Evolutionary conservation across 208 protist species (phyloP), one percentile per base, ranked within the genome.

Genomic region (Blechomonas ayalai): DNA sequence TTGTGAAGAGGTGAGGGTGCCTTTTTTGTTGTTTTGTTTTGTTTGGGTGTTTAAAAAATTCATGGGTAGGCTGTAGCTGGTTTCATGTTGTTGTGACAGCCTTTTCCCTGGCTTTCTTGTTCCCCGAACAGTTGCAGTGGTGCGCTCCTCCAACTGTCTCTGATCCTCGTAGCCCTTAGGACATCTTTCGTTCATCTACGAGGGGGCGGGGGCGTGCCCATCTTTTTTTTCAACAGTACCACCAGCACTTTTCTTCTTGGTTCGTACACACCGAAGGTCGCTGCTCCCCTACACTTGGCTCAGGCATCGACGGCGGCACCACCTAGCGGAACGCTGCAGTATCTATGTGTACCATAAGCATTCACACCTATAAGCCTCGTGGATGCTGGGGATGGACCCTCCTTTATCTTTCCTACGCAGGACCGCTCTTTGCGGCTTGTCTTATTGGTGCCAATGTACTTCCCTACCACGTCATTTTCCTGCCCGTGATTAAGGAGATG

Each of bases 381-480:
- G 44, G 39, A 22, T 61, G 13, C 16, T 55, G 47, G 27, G 52
- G 51, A 22, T 73, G 54, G 51, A 63, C 36, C 23, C 19, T 51
- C 7, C 43, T 77, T 29, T 45, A 36, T 26, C 58, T 41, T 23
- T 24, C 56, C 16, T 83, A 81, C 54, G 53, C 67, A 24, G 61
- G 63, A 8, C 64, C 55, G 10, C 29, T 80, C 3, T 50, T 83
- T 31, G 73, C 79, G 12, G 37, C 67, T 3, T 28, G 3, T 0
- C 61, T 82, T 31, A 82, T 88, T 31, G 35, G 49, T 5, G 28
- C 36, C 16, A 80, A 77, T 25, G 61, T 74, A 10, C 3, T 72
- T 13, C 79, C 79, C 16, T 88, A 79, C 34, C 67, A 81, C 51
- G 18, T 69, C 4, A 41, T 38, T 26, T 75, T 69, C 28, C 43